Percentiles rank a stretch among this genome's conserved stretches.
Evolutionary conservation across 768 basidiomycete genomes (phyloP).

Genomic region (Chalciporus chontae): DNA sequence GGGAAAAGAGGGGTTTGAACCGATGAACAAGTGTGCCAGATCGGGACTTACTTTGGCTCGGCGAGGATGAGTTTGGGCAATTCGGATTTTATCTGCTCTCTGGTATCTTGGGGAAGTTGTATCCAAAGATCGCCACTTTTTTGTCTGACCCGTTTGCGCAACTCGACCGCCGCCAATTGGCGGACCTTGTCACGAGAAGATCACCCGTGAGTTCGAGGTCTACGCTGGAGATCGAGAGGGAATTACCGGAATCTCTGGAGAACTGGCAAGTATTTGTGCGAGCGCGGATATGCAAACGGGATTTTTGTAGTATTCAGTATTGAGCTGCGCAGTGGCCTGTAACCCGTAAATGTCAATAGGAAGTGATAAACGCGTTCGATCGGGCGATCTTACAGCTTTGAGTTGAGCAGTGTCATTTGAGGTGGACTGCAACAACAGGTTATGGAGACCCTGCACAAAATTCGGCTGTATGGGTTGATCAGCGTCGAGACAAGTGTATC

Average conservation of each 20-base stretch:
- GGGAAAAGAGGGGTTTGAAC: constrained; percentile 7
- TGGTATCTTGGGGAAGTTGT: constrained; percentile 58
- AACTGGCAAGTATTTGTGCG: constrained; percentile 79
- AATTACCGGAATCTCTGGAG: constrained; percentile 81
- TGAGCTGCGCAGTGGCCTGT: constrained; percentile 88
- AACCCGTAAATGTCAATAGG: constrained; percentile 7
- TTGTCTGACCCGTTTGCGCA: constrained; percentile 85
- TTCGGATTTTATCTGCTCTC: constrained; percentile 81
- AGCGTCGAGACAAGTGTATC: background rate
- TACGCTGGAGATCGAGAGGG: constrained; percentile 4
- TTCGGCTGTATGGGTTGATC: constrained; percentile 42
- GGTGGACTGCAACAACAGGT: constrained; percentile 79
- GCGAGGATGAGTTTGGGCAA: constrained; percentile 73
- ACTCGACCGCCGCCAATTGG: constrained; percentile 94
- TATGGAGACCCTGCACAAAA: constrained; percentile 80
- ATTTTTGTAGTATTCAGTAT: constrained; percentile 90
- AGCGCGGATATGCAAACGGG: constrained; percentile 89
- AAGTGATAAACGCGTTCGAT: constrained; percentile 25
- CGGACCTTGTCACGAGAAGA: constrained; percentile 58
- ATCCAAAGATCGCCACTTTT: constrained; percentile 85
- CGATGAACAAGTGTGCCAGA: background rate
- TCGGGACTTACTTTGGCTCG: constrained; percentile 65
- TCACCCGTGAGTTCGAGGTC: constrained; percentile 9
- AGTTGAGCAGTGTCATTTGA: constrained; percentile 81
- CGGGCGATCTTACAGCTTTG: constrained; percentile 67